Evolutionary conservation across 352 stramenopile species (phyloP), one percentile per base, ranked within the genome.

Genomic region (Globisporangium paddicum): DNA sequence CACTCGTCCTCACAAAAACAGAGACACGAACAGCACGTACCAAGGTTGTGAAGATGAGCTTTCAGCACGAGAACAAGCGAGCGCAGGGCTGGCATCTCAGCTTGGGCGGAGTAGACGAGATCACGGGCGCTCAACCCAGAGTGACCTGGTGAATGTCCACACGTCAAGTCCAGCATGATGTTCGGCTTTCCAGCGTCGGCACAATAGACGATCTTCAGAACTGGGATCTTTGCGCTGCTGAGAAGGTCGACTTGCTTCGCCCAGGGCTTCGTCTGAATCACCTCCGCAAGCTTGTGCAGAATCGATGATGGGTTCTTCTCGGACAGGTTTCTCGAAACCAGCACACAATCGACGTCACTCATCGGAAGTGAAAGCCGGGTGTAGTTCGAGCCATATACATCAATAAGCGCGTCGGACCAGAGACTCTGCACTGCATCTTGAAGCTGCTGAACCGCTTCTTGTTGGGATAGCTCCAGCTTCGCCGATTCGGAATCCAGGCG

Each of bases 261-360:
- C 83, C 87, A 96, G 1, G 69, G 30, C 38, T 95, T 86, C 16
- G 66, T 69, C 40, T 90, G 87, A 11, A 98, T 61, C 49, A 89
- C 84, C 37, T 82, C 71, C 18, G 87, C 82, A 13, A 99, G 73
- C 7, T 93, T 65, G 60, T 97, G 93, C 62, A 99, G 84, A 55
- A 96, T 93, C 4, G 75, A 72, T 23, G 88, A 73, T n/a, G 96
- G 90, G 18, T 75, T 75, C 47, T 85, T 82, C 66, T 87, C 84
- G 16, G 45, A 51, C 7, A 87, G 77, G 5, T 95, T 89, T 44
- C 89, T 90, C 37, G 92, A 86, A 23, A 97, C 73, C 51, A 97
- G 79, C 11, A 99, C 95, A 52, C 98, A 96, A 71, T 99, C 97
- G 21, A 99, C 78, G 78, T 99, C 97, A 60, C 95, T 98, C 37